These are phyloP conservation scores for Vitellaria paradoxa DNA, from an alignment of 179 eudicot species.

Conservation along the genomic window DNA sequence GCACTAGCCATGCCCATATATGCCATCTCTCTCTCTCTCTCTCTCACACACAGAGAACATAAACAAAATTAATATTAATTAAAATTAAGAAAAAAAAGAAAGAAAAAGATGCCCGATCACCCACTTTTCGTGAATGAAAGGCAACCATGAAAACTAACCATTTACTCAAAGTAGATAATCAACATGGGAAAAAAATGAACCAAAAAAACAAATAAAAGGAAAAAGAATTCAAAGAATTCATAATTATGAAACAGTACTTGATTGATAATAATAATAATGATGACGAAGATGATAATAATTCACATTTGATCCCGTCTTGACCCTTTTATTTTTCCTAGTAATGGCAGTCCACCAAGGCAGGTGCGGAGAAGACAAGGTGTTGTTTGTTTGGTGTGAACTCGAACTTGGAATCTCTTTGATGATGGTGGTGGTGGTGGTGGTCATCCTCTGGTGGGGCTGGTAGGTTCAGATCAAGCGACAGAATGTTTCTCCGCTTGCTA, in stretches of 20 bases:
- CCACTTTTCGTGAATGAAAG: constrained; percentile 57
- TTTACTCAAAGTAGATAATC: constrained; percentile 32
- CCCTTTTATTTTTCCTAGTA: constrained; percentile 6
- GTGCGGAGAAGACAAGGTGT: constrained; percentile 26
- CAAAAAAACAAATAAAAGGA: background rate
- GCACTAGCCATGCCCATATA: background rate
- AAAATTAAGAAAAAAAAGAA: background rate
- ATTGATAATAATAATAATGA: background rate
- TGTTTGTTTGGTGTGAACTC: constrained; percentile 18
- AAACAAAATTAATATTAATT: background rate
- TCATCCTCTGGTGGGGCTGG: constrained; percentile 45
- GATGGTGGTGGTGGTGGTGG: background rate
- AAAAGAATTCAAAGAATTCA: constrained; percentile 12
- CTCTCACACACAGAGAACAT: constrained; percentile 3
- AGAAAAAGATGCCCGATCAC: constrained; percentile 31
- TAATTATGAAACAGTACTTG: background rate
- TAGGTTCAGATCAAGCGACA: constrained; percentile 38
- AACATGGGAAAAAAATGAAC: background rate
- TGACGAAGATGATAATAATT: constrained; percentile 19
- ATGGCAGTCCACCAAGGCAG: constrained; percentile 40
- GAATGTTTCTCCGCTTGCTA: constrained; percentile 46
- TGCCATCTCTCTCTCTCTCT: constrained; percentile 5
- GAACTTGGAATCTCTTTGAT: constrained; percentile 2
- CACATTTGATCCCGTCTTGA: constrained; percentile 15
- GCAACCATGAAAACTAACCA: constrained; percentile 47